Conservation (phyloP, 2,329 filamentous ascomycete genomes). For the Calonectria multiphialidica region DNA sequence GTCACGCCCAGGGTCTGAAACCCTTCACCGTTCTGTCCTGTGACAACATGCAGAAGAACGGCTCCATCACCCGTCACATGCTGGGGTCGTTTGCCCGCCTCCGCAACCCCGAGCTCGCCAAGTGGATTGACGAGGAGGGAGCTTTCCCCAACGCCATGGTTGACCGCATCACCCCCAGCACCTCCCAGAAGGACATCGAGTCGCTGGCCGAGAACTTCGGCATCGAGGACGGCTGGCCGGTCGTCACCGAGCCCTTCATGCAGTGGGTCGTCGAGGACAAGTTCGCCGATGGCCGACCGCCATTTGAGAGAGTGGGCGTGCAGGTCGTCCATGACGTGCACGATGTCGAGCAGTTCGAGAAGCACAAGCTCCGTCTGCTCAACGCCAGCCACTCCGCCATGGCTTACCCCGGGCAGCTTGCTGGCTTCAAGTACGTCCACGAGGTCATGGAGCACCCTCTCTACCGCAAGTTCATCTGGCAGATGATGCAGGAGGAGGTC, state of each 20-base stretch:
- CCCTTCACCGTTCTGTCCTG: constrained; percentile 68
- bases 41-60: constrained; percentile 70
- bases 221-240: constrained; percentile 64
- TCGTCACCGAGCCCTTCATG: constrained; percentile 68
- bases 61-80: constrained; percentile 65
- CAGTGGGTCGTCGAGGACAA: constrained; percentile 68
- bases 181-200: constrained; percentile 57
- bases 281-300: constrained; percentile 63
- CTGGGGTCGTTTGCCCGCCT: constrained; percentile 62
- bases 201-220: constrained; percentile 58
- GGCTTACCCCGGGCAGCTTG: constrained; percentile 63
- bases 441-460: constrained; percentile 63
- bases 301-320: constrained; percentile 65
- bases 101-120: constrained; percentile 59
- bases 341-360: constrained; percentile 66
- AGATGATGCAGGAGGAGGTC: constrained; percentile 68
- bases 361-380: constrained; percentile 67
- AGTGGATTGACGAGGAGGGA: constrained; percentile 61
- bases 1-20: constrained; percentile 58
- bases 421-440: constrained; percentile 66
- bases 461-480: constrained; percentile 61
- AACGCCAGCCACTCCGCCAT: constrained; percentile 66
- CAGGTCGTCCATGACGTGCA: constrained; percentile 65
- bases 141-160: constrained; percentile 68
- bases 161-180: constrained; percentile 67